Conservation (phyloP, 257 asterid species). For the Przewalskia tangutica region DNA sequence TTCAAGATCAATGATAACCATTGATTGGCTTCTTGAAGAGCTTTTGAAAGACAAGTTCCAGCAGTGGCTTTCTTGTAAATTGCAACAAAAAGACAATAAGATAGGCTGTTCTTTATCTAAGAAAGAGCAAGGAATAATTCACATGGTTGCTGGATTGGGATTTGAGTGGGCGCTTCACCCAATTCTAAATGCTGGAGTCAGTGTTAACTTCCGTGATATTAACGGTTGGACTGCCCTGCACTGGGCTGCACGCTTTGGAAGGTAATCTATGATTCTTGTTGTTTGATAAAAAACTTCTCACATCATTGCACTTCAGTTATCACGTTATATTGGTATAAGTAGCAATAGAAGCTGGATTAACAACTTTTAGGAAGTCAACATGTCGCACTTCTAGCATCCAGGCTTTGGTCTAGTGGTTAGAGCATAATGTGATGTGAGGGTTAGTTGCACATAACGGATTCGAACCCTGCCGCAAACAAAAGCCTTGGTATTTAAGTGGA, state of each 20-base stretch:
- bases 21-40: conserved; percentile 19
- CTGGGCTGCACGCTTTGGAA: conserved; percentile 80
- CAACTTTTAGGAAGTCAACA: background rate
- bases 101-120: conserved; percentile 34
- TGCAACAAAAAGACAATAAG: conserved; percentile 16
- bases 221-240: conserved; percentile 80
- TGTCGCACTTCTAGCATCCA: background rate
- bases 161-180: conserved; percentile 71
- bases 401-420: background rate
- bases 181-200: conserved; percentile 46
- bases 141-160: conserved; percentile 67
- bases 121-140: conserved; percentile 74
- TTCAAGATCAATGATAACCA: conserved; percentile 6
- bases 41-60: conserved; percentile 17
- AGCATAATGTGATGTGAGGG: background rate
- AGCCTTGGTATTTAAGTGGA: background rate
- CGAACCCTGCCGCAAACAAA: background rate
- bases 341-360: background rate
- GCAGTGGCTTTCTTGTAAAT: conserved; percentile 26
- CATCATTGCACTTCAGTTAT: background rate
- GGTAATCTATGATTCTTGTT: conserved; percentile 26
- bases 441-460: background rate
- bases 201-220: conserved; percentile 53
- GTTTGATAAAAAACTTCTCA: background rate
- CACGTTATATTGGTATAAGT: background rate